phyloP scores from a whole-genome alignment of 1,139 yeast genomes.

The Sugiyamaella grinbergsii region DNA sequence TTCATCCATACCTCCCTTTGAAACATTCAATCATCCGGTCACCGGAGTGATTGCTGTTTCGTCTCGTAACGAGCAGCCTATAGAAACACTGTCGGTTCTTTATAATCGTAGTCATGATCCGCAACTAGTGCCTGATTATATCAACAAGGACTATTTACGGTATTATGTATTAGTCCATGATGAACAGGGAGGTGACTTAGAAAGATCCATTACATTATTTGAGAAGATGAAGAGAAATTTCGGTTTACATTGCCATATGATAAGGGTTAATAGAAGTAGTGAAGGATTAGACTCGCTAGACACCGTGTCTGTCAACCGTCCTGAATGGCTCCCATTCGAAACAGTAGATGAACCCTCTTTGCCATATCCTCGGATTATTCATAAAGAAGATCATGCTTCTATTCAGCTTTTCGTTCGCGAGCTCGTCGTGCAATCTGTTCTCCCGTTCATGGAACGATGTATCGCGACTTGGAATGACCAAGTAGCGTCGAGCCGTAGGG shows the following conservation, averaged over 20 bases:
- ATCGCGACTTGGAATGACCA: constrained; percentile 80
- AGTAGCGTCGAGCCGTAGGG: constrained; percentile 64
- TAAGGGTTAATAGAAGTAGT: constrained; percentile 29
- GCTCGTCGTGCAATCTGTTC: constrained; percentile 56
- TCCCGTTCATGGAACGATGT: constrained; percentile 80
- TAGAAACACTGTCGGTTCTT: constrained; percentile 49
- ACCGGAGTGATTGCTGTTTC: constrained; percentile 72
- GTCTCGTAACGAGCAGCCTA: constrained; percentile 48
- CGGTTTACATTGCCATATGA: constrained; percentile 43
- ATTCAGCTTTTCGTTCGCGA: constrained; percentile 54
- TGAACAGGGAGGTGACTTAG: constrained; percentile 40
- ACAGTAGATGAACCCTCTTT: not conserved
- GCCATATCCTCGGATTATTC: constrained; percentile 28
- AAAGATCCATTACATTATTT: constrained; percentile 38
- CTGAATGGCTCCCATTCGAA: constrained; percentile 6
- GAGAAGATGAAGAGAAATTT: constrained; percentile 43
- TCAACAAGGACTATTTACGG: constrained; percentile 44
- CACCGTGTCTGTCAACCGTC: not conserved
- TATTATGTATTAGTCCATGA: constrained; percentile 46
- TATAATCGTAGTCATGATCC: constrained; percentile 41
- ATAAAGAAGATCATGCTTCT: constrained; percentile 45
- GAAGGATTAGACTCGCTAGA: not conserved
- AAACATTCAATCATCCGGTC: constrained; percentile 87
- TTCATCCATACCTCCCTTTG: constrained; percentile 66
- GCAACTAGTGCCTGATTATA: constrained; percentile 38